Conservation (phyloP, 768 basidiomycete genomes). For the Amanita pseudoporphyria region DNA sequence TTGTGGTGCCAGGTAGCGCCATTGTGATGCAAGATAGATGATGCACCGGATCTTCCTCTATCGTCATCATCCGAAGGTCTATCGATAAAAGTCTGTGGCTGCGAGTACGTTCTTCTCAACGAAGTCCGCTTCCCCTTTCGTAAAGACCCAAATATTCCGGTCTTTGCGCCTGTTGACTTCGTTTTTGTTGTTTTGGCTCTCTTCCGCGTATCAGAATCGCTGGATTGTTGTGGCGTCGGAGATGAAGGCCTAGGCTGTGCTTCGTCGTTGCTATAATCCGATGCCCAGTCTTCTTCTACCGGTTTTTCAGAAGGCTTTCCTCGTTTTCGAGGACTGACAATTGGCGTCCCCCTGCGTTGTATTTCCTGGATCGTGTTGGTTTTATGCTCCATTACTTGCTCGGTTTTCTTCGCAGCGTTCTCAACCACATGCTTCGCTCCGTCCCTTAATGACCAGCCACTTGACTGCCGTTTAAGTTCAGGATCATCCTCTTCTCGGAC, state of each 20-base stretch:
- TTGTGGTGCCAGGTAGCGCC: constrained; percentile 8
- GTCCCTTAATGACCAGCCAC: not conserved
- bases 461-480: not conserved
- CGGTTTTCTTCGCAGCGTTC: not conserved
- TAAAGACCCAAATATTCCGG: not conserved
- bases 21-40: not conserved
- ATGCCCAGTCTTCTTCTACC: constrained; percentile 4
- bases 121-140: not conserved
- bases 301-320: not conserved
- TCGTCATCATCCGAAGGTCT: constrained; percentile 1
- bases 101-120: not conserved
- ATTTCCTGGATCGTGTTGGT: not conserved
- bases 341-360: too few species aligned
- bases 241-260: not conserved
- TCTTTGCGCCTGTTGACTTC: not conserved
- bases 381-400: not conserved
- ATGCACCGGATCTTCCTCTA: not conserved
- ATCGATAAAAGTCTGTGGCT: not conserved
- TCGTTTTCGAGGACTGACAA: not conserved
- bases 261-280: constrained; percentile 2
- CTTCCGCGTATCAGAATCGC: not conserved
- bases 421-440: not conserved
- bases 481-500: constrained; percentile 3
- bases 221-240: not conserved
- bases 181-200: not conserved